Base-by-base conservation (phyloP, 78 protist species). In the Cavenderia fasciculata region DNA sequence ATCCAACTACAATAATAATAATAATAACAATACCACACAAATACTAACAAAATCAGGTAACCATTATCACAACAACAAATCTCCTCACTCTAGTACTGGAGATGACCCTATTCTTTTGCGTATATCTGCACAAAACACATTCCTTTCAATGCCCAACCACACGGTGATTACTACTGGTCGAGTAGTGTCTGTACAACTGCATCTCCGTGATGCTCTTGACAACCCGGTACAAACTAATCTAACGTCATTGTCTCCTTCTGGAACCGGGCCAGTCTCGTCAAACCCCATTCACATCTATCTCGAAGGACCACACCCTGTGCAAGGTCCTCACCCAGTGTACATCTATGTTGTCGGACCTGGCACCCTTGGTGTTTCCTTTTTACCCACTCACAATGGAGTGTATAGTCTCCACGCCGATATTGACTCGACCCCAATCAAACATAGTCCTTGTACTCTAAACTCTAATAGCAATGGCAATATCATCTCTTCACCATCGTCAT, bases 161-260 rank as follows among this genome's bases (percentile, higher is more conserved):
- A 1, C 62, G 1, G 25, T 21, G 12, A 65, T 78, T 12, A 47
- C 56, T 2, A 78, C 87, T 16, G 87, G 87, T 40, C 68, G 47
- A 11, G 66, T 78, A 11, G 29, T 51, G 56, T 36, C 87, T 8
- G 41, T 41, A 12, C 65, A 78, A 1, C 29, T 78, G 2, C 74
- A 78, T 65, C 38, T 78, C 0, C n/a, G 87, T 5, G 87, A 78
- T 52, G 87, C 74, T 34, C 38, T 78, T 18, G 87, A 78, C n/a
- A 78, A 78, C 27, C 87, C 87, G 1, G 87, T 78, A 2, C 36
- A 54, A 19, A 78, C 87, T 12, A 33, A 21, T 4, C 11, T 41
- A 11, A 78, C 87, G 4, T 44, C 63, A 3, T 41, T 33, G 6
- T 34, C 41, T 4, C 33, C 25, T 1, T 2, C 31, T 23, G 87